Percentiles rank a stretch among this genome's conserved stretches.
Conservation (phyloP, 306 rosid genomes). For the Cucurbita maxima region DNA sequence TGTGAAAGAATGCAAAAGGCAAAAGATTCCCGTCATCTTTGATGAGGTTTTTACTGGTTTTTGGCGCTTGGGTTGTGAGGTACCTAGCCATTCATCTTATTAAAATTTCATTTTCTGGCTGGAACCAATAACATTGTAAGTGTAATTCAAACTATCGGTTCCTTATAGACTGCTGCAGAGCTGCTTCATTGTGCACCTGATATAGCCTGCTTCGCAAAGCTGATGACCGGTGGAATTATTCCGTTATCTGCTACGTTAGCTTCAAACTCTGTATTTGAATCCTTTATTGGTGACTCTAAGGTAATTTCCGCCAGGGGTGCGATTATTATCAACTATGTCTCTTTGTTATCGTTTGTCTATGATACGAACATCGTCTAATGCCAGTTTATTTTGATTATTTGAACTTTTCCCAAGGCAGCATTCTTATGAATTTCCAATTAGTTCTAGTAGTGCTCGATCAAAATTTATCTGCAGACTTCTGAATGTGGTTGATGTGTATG, state of each 20-base stretch:
- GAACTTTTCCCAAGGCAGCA: not conserved
- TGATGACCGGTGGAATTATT: conserved; percentile 84
- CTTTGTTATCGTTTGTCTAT: not conserved
- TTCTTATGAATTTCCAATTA: not conserved
- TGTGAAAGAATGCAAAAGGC: conserved; percentile 60
- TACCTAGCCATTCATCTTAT: conserved; percentile 15
- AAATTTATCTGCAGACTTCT: not conserved
- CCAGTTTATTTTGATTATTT: not conserved
- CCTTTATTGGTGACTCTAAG: conserved; percentile 91
- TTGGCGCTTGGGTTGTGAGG: conserved; percentile 97
- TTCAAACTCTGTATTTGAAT: conserved; percentile 54
- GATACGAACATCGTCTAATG: not conserved
- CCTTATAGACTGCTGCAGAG: conserved; percentile 57
- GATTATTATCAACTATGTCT: not conserved
- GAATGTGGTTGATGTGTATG: not conserved
- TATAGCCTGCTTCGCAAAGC: conserved; percentile 83
- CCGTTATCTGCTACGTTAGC: conserved; percentile 86
- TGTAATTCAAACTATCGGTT: not conserved
- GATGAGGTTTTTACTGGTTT: conserved; percentile 95
- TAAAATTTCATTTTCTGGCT: conserved; percentile 4
- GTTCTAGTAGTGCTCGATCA: not conserved
- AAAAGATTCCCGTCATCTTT: conserved; percentile 70
- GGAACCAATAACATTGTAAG: not conserved
- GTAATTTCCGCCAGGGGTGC: conserved; percentile 13
- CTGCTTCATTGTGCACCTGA: conserved; percentile 75